Evolutionary conservation across 495 filamentous ascomycete species (phyloP).

Genomic region (Melanomma pulvis-pyrius): DNA sequence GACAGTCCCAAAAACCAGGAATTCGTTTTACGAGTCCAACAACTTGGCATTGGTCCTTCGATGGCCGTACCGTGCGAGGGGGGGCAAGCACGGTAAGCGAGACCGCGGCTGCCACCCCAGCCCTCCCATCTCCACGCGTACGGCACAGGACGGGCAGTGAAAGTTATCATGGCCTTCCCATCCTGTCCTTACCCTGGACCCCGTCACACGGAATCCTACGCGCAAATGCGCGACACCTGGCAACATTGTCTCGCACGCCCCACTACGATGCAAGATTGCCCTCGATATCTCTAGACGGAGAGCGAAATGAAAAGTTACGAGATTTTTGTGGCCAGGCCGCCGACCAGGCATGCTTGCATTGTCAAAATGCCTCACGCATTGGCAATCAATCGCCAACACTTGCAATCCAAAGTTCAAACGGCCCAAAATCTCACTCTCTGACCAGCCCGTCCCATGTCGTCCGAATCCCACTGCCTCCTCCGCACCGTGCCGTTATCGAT

Average conservation of each 20-base stretch:
- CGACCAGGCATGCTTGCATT: background rate
- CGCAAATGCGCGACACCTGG: background rate
- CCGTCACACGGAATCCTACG: background rate
- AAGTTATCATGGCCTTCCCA: background rate
- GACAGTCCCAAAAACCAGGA: background rate
- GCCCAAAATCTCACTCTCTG: conserved; percentile 12
- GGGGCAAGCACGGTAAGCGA: background rate
- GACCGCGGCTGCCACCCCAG: background rate
- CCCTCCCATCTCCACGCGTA: background rate
- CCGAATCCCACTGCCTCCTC: background rate
- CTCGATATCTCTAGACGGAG: background rate
- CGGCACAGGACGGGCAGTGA: background rate
- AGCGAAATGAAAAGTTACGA: background rate
- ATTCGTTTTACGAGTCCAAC: background rate
- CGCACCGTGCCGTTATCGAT: background rate
- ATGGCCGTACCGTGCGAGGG: background rate
- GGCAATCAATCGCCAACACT: background rate
- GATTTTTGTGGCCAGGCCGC: background rate
- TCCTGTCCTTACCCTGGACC: background rate
- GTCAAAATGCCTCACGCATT: background rate
- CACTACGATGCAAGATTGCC: too few species aligned
- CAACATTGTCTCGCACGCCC: too few species aligned
- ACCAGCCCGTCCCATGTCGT: background rate
- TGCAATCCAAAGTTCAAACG: background rate
- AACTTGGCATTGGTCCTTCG: background rate